These are phyloP conservation scores for Hypoxylon sp. DNA, from an alignment of 2,329 filamentous ascomycete genomes.

Conservation along the genomic window DNA sequence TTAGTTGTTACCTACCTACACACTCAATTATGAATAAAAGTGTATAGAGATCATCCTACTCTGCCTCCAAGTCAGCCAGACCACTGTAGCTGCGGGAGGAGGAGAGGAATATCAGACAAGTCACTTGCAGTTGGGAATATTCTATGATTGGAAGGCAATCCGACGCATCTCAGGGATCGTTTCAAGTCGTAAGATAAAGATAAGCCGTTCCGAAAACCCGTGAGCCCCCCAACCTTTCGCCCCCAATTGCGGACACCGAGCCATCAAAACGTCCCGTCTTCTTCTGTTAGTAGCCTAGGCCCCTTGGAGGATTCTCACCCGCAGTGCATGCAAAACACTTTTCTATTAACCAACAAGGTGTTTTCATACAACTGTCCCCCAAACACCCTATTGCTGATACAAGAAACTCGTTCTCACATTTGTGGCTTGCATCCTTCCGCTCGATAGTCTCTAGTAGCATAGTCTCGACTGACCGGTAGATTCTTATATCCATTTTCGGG, in stretches of 20 bases:
- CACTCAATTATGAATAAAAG: slow-evolving; percentile 10
- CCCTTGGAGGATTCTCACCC: slow-evolving; percentile 28
- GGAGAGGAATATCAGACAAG: slow-evolving; percentile 11
- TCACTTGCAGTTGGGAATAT: not conserved
- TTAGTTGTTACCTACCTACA: slow-evolving; percentile 12
- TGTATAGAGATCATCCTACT: slow-evolving; percentile 15
- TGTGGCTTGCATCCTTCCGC: slow-evolving; percentile 26
- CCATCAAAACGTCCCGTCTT: not conserved
- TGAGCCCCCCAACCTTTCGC: not conserved
- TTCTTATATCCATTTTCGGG: slow-evolving; percentile 21
- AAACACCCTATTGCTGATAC: not conserved
- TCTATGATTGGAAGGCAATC: not conserved
- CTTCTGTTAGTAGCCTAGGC: not conserved
- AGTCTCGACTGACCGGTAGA: slow-evolving; percentile 19
- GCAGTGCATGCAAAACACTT: slow-evolving; percentile 24
- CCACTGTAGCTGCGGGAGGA: slow-evolving; percentile 5
- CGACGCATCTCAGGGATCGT: slow-evolving; percentile 13
- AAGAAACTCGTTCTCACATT: not conserved
- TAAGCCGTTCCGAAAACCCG: not conserved
- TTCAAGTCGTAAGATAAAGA: slow-evolving; percentile 24
- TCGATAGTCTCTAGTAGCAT: not conserved
- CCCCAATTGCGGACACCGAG: slow-evolving; percentile 19
- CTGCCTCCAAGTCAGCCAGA: slow-evolving; percentile 29
- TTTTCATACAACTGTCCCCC: slow-evolving; percentile 18
- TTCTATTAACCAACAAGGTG: slow-evolving; percentile 15